Percentiles rank a stretch among this genome's conserved stretches.
phyloP scores from a whole-genome alignment of 2,329 filamentous ascomycete species.

The Cryphonectria nitschkei region DNA sequence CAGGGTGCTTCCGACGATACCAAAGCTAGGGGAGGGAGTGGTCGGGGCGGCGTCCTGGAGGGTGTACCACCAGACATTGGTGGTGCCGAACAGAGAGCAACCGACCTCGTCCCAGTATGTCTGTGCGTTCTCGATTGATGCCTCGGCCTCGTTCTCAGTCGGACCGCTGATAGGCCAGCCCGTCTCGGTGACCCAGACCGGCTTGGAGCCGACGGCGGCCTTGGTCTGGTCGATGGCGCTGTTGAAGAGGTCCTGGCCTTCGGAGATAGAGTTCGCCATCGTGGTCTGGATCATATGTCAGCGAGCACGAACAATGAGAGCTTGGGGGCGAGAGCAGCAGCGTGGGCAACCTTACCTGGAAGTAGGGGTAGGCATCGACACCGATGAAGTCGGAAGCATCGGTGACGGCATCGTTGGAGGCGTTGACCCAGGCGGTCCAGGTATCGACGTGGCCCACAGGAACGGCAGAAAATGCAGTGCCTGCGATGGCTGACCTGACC shows the following conservation, averaged over 20 bases:
- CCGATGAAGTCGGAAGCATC: slow-evolving; percentile 77
- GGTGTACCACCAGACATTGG: slow-evolving; percentile 77
- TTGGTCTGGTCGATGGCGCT: slow-evolving; percentile 65
- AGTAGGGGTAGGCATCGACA: slow-evolving; percentile 86
- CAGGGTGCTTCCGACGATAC: slow-evolving; percentile 63
- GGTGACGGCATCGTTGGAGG: slow-evolving; percentile 71
- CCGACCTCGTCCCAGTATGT: slow-evolving; percentile 79
- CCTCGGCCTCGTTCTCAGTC: slow-evolving; percentile 18
- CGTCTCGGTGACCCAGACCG: slow-evolving; percentile 29
- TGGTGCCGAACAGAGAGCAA: slow-evolving; percentile 67
- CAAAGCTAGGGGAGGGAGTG: slow-evolving; percentile 71
- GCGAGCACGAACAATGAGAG: not conserved
- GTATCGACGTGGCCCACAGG: slow-evolving; percentile 86
- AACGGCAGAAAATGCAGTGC: slow-evolving; percentile 60
- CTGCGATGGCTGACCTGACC: slow-evolving; percentile 65
- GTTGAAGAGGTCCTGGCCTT: slow-evolving; percentile 69
- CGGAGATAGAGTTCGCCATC: slow-evolving; percentile 65
- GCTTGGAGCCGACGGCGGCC: slow-evolving; percentile 47
- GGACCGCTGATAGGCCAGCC: slow-evolving; percentile 29
- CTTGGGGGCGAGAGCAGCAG: not conserved
- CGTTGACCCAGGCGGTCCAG: slow-evolving; percentile 79
- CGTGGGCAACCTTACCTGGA: slow-evolving; percentile 37
- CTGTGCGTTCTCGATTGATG: slow-evolving; percentile 62
- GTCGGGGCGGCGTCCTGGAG: slow-evolving; percentile 68
- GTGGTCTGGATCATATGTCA: slow-evolving; percentile 58